These are phyloP conservation scores for Epichloe uncinata DNA, from an alignment of 2,329 filamentous ascomycete genomes.

Conservation along the genomic window DNA sequence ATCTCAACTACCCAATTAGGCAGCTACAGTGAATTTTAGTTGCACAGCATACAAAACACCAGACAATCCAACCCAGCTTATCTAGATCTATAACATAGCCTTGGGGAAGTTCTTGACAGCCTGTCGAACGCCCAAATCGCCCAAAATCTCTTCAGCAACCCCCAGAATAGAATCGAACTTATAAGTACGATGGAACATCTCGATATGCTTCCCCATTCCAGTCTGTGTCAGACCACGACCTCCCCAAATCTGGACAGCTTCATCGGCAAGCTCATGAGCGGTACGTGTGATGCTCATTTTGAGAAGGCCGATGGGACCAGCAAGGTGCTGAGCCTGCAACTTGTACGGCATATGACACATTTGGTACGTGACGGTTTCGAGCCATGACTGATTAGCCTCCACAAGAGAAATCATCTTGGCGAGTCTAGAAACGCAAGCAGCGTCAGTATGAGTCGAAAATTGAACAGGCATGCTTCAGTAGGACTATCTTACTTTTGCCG, in stretches of 20 bases:
- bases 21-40: not conserved
- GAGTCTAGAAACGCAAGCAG: conserved; percentile 33
- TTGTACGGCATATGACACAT: conserved; percentile 77
- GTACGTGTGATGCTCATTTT: conserved; percentile 67
- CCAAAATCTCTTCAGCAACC: conserved; percentile 76
- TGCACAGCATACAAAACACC: not conserved
- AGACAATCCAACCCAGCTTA: not conserved
- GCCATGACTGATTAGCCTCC: conserved; percentile 75
- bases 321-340: conserved; percentile 60
- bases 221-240: conserved; percentile 67
- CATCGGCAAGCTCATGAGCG: conserved; percentile 73
- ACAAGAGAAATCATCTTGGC: conserved; percentile 76
- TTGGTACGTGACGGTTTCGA: conserved; percentile 74
- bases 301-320: conserved; percentile 68
- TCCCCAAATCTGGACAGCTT: conserved; percentile 76
- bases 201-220: conserved; percentile 71
- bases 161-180: conserved; percentile 72
- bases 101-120: conserved; percentile 78
- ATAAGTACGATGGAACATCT: conserved; percentile 74
- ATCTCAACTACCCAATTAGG: not conserved
- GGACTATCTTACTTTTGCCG: conserved; percentile 49
- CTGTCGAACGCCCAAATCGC: conserved; percentile 69
- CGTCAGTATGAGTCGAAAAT: not conserved
- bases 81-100: conserved; percentile 50
- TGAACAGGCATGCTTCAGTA: conserved; percentile 1